Evolutionary conservation across 2,329 filamentous ascomycete genomes (phyloP), one percentile per base, ranked within the genome.

Genomic region (Cladosporium phlei): DNA sequence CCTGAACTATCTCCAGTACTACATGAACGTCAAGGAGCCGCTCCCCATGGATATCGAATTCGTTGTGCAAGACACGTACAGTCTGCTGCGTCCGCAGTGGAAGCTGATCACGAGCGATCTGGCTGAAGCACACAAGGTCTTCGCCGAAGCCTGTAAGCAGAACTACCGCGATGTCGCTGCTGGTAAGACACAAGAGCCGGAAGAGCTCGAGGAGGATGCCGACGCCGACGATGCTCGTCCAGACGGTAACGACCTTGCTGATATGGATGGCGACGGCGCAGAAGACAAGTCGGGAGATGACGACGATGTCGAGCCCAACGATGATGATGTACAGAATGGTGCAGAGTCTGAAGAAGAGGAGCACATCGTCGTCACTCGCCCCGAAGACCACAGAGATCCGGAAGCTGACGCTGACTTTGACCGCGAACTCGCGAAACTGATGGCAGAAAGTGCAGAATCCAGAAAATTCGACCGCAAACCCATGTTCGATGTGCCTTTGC

Each of bases 21-120:
- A 98, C 67, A 85, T 97, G 56, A 83, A 86, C 59, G 89, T 87
- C 16, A 98, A 98, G 68, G 82, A 91, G 16, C 77, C 86, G 0
- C 69, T 96, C 29, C 93, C 94, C 0, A 94, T 98, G 88, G 93
- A 98, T 55, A 87, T 97, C 37, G 93, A 98, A 49, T 98, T 98
- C 64, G 83, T 96, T 35, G 80, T 98, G 5, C 90, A 96, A 64
- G 93, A 98, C 64, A 90, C 87, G 0, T 97, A 86, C 67, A 82
- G 84, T 20, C 70, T 89, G 25, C 85, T 89, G 10, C 80, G 93
- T 37, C 91, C 93, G 4, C 86, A 96, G 62, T 98, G 91, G 93
- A 94, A 93, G 66, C 72, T 96, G 35, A 82, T 87, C 16, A 50
- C 62, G 6, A 78, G 81, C 4, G 86, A 85, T 54, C 66, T 93